These are phyloP conservation scores for Crithidia thermophila DNA, from an alignment of 208 protist species.

Conservation along the genomic window DNA sequence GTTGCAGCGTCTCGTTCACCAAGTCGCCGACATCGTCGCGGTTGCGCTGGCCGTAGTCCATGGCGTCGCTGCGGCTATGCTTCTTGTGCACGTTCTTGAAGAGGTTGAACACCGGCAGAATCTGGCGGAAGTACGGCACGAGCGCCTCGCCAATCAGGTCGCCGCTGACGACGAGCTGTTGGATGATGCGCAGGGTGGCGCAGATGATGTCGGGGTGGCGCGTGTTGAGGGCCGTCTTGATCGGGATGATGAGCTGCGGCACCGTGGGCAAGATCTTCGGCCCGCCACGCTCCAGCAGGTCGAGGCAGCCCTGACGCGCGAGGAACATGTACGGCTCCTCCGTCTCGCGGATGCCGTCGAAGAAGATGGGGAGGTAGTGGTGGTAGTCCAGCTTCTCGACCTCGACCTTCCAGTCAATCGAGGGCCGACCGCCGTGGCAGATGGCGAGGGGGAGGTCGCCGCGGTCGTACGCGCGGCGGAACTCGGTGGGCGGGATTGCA, in stretches of 20 bases:
- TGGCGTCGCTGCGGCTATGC: constrained; percentile 90
- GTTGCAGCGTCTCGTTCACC: constrained; percentile 97
- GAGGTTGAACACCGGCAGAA: constrained; percentile 99
- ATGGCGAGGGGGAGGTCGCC: constrained; percentile 98
- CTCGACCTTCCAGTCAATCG: constrained; percentile 98
- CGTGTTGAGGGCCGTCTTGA: constrained; percentile 99
- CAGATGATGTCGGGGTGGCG: constrained; percentile 98
- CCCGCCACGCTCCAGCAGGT: constrained; percentile 96
- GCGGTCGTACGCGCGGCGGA: constrained; percentile 98
- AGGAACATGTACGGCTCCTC: constrained; percentile 98
- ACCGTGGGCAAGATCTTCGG: constrained; percentile 98
- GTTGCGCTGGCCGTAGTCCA: constrained; percentile 98
- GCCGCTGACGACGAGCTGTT: constrained; percentile 96
- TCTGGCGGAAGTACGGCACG: constrained; percentile 99
- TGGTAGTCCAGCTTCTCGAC: constrained; percentile 99
- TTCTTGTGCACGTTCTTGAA: constrained; percentile 97
- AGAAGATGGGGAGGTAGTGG: constrained; percentile 99
- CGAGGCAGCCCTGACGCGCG: constrained; percentile 94
- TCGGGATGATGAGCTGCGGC: constrained; percentile 99
- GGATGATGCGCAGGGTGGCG: constrained; percentile 96
- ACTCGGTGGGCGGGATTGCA: constrained; percentile 93
- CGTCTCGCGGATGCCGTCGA: constrained; percentile 98
- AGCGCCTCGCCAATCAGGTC: constrained; percentile 98
- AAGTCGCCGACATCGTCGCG: constrained; percentile 97
- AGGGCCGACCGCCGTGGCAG: constrained; percentile 86